Percentiles rank a stretch among this genome's conserved stretches.
These are phyloP conservation scores for Stachybotrys chlorohalonatus DNA, from an alignment of 2,329 filamentous ascomycete species.

Conservation along the genomic window DNA sequence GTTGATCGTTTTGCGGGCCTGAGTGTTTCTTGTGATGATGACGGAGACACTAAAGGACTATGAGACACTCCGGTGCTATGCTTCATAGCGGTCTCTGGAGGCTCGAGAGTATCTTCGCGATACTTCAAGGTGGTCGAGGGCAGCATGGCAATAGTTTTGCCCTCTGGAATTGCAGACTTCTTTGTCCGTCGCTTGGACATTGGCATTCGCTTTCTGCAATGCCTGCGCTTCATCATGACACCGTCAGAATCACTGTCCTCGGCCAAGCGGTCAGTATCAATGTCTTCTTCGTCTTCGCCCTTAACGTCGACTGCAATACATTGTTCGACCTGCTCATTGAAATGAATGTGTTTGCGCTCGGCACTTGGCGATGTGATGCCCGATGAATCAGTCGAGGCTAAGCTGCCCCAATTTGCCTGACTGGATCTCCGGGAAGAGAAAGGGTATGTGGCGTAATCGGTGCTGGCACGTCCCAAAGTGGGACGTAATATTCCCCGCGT, in stretches of 20 bases:
- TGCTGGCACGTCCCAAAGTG: constrained; percentile 52
- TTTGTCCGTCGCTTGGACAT: constrained; percentile 31
- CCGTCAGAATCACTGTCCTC: constrained; percentile 64
- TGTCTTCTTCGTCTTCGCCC: constrained; percentile 65
- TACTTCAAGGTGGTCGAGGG: constrained; percentile 85
- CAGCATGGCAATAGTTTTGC: constrained; percentile 80
- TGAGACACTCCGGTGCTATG: constrained; percentile 40
- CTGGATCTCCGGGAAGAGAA: constrained; percentile 54
- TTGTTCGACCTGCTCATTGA: constrained; percentile 91
- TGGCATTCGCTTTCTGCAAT: constrained; percentile 46
- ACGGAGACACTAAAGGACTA: constrained; percentile 54
- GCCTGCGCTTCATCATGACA: constrained; percentile 70
- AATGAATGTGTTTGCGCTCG: constrained; percentile 82
- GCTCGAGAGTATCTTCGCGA: constrained; percentile 65
- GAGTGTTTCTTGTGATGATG: constrained; percentile 75
- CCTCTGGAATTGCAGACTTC: constrained; percentile 45
- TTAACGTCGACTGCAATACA: constrained; percentile 90
- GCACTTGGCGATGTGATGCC: constrained; percentile 54
- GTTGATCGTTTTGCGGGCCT: constrained; percentile 59
- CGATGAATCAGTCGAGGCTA: constrained; percentile 61
- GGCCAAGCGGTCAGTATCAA: constrained; percentile 42
- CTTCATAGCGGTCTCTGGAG: constrained; percentile 52
- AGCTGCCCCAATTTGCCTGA: constrained; percentile 50
- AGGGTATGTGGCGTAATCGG: constrained; percentile 59
- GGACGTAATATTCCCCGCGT: constrained; percentile 43